Conservation (phyloP, 768 basidiomycete species). For the Piloderma croceum region DNA sequence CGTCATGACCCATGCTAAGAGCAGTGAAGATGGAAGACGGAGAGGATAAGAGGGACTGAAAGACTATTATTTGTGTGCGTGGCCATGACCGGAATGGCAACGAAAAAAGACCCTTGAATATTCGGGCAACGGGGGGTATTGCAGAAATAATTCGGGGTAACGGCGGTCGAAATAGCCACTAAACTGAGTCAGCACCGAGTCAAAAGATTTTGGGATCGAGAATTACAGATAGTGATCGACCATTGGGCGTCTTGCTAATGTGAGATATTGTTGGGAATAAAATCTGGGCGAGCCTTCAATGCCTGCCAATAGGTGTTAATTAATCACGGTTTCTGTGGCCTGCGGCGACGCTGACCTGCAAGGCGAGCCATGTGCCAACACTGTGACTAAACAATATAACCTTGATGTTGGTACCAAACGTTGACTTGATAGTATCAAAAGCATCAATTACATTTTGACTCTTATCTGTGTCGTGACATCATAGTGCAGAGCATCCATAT, state of each 20-base stretch:
- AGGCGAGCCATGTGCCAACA: conserved; percentile 64
- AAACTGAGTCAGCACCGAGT: background rate
- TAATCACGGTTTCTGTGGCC: conserved; percentile 52
- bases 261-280: conserved; percentile 68
- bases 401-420: conserved; percentile 29
- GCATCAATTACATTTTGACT: conserved; percentile 51
- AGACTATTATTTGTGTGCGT: conserved; percentile 34
- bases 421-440: conserved; percentile 36
- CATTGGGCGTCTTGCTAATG: conserved; percentile 63
- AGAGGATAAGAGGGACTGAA: conserved; percentile 47
- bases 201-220: background rate
- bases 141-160: conserved; percentile 41
- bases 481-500: conserved; percentile 20
- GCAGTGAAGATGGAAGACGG: conserved; percentile 46
- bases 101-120: conserved; percentile 34
- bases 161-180: conserved; percentile 47
- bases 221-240: conserved; percentile 51
- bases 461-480: conserved; percentile 40
- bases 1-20: conserved; percentile 59
- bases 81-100: conserved; percentile 50
- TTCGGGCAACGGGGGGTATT: conserved; percentile 35
- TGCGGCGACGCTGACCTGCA: conserved; percentile 41
- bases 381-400: conserved; percentile 60
- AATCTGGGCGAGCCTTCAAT: too few species aligned
- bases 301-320: conserved; percentile 33